These are phyloP conservation scores for Fusarium kyushuense DNA, from an alignment of 2,329 filamentous ascomycete species.

Conservation along the genomic window DNA sequence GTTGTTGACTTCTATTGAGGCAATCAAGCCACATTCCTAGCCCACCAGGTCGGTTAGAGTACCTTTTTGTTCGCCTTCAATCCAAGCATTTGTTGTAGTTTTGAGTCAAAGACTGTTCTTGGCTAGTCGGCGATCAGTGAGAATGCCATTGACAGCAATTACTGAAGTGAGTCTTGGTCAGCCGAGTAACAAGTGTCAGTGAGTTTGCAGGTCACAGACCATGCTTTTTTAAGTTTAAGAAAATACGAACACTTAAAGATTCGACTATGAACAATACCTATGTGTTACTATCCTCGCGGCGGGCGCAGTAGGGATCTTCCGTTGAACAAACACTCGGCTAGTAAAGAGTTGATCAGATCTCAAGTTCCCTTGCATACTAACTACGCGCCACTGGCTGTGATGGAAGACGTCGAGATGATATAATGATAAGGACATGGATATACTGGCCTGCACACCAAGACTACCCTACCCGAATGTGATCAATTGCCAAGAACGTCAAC, in stretches of 20 bases:
- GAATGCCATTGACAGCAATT: background rate
- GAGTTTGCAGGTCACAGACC: too few relatives aligned
- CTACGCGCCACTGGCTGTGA: background rate
- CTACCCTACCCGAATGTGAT: background rate
- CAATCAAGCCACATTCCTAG: constrained; percentile 7
- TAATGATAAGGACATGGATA: background rate
- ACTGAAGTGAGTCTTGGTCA: background rate
- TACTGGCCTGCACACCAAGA: background rate
- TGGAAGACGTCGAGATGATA: background rate
- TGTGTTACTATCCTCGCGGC: too few relatives aligned
- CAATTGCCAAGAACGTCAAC: background rate
- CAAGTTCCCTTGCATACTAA: too few relatives aligned
- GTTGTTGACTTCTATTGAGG: background rate
- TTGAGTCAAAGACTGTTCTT: background rate
- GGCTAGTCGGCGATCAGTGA: background rate
- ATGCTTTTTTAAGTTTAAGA: background rate
- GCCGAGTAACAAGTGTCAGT: too few relatives aligned
- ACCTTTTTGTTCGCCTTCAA: background rate
- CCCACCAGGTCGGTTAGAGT: background rate
- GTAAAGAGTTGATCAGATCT: background rate
- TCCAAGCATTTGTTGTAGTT: background rate
- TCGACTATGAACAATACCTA: background rate
- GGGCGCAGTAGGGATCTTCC: too few relatives aligned
- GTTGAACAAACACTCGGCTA: background rate
- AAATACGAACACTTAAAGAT: background rate